phyloP scores from a whole-genome alignment of 129 eudicot species.

The Pseudognaphalium luteoalbum region DNA sequence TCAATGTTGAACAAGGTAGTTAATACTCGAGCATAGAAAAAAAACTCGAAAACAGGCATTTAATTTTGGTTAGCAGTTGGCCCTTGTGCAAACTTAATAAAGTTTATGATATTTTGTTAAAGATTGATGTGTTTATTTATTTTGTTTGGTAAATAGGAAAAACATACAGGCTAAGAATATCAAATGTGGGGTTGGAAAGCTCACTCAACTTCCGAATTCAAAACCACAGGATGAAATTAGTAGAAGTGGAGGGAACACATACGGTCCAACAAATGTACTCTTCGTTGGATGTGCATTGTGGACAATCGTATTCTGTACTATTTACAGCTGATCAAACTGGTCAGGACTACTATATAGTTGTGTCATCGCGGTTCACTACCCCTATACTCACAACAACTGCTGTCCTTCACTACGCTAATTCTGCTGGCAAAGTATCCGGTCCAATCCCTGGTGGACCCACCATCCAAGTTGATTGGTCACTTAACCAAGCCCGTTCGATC shows the following conservation, averaged over 20 bases:
- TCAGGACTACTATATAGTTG: slow-evolving; percentile 71
- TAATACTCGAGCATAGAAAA: neutral
- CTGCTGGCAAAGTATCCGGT: slow-evolving; percentile 58
- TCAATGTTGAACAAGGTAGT: slow-evolving; percentile 75
- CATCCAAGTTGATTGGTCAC: slow-evolving; percentile 89
- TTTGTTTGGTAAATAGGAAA: slow-evolving; percentile 35
- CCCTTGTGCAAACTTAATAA: neutral
- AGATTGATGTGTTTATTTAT: neutral
- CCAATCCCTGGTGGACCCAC: slow-evolving; percentile 92
- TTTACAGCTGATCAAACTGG: slow-evolving; percentile 81
- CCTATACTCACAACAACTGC: slow-evolving; percentile 75
- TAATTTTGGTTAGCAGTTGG: neutral
- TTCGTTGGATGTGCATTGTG: slow-evolving; percentile 83
- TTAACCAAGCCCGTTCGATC: slow-evolving; percentile 88
- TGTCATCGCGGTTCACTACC: slow-evolving; percentile 75
- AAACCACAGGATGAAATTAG: slow-evolving; percentile 55
- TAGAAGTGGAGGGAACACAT: slow-evolving; percentile 57
- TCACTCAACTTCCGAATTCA: slow-evolving; percentile 60
- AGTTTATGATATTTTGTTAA: too few relatives aligned
- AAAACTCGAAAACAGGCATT: neutral
- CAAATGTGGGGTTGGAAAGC: slow-evolving; percentile 51
- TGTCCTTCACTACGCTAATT: slow-evolving; percentile 69
- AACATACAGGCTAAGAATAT: slow-evolving; percentile 58
- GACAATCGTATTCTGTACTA: slow-evolving; percentile 85
- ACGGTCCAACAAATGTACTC: slow-evolving; percentile 73